Evolutionary conservation across 1,284 basidiomycete species (phyloP).

Genomic region (Fomitopsis schrenkii): DNA sequence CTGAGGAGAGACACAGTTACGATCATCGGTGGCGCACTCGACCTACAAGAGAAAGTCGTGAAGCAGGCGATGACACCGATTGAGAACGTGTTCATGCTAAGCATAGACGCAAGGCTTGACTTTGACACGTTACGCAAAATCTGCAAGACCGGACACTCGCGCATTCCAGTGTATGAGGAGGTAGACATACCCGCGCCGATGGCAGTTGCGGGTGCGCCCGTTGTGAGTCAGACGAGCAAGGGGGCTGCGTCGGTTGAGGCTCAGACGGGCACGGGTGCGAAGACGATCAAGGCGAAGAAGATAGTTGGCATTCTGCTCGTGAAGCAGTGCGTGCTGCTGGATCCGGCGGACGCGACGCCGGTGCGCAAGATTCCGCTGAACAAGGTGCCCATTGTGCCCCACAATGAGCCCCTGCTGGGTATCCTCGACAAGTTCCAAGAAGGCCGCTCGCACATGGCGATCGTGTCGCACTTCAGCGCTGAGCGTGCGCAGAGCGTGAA

Average conservation of each 20-base stretch:
- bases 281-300: conserved; percentile 58
- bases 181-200: conserved; percentile 52
- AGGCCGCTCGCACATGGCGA: conserved; percentile 88
- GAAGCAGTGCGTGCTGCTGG: conserved; percentile 83
- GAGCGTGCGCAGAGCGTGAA: conserved; percentile 59
- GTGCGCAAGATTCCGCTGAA: conserved; percentile 78
- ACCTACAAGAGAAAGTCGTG: conserved; percentile 59
- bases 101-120: conserved; percentile 76
- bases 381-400: conserved; percentile 82
- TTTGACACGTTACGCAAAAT: conserved; percentile 74
- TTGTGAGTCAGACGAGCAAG: not conserved
- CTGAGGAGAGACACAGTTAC: conserved; percentile 70
- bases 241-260: conserved; percentile 8
- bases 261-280: conserved; percentile 4
- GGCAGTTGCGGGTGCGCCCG: conserved; percentile 16
- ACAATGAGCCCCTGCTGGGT: conserved; percentile 81
- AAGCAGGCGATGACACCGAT: conserved; percentile 79
- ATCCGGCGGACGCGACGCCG: conserved; percentile 79
- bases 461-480: conserved; percentile 62
- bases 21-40: conserved; percentile 73
- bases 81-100: conserved; percentile 77
- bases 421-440: conserved; percentile 92
- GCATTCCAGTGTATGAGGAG: conserved; percentile 73
- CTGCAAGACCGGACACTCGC: conserved; percentile 76
- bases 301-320: conserved; percentile 81